Base-by-base conservation (phyloP, 495 filamentous ascomycete species). In the Xylaria acuta region DNA sequence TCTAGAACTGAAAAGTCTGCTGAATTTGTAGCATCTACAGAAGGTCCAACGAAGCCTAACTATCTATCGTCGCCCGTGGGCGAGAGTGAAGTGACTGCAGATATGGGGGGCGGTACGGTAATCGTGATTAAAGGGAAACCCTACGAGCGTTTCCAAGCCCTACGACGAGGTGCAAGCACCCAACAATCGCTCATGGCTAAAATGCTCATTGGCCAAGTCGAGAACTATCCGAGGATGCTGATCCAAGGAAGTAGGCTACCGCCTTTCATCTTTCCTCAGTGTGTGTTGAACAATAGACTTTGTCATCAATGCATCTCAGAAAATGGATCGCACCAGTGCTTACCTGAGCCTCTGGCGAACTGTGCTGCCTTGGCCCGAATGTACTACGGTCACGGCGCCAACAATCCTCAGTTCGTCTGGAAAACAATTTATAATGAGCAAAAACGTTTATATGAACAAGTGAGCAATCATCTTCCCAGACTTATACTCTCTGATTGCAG, bases 241-340 rank as follows among this genome's bases (percentile, higher is more conserved):
- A 45, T 70, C 34, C 66, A 32, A 22, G 71, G 71, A 34, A 67
- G 65, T 5, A 59, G 63, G n/a, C 56, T 73, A 1, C 71, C 71
- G 30, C 71, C 71, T 51, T 73, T 73, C 54, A 70, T 73, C 41
- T 64, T 64, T 41, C 71, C 71, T 2, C 45, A 64, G 20, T 73
- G 67, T 40, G 66, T 64, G 14, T 40, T 73, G 34, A 49, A 62
- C 32, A 40, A 64, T 41, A 34, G 11, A n/a, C 38, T 73, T 2
- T 53, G 27, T 41, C 22, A 64, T 41, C 47, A 70, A 20, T 73
- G 67, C 36, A 25, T 51, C 20, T 49, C 65, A 4, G 40, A 14
- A 8, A 70, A 70, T 41, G 71, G 71, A 34, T 41, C 68, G 62
- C 71, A 70, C 14, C 51, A 64, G 27, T 73, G 71, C 27, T 41